Base-by-base conservation (phyloP, 1,139 yeast species). In the Tardiomyces blankii region DNA sequence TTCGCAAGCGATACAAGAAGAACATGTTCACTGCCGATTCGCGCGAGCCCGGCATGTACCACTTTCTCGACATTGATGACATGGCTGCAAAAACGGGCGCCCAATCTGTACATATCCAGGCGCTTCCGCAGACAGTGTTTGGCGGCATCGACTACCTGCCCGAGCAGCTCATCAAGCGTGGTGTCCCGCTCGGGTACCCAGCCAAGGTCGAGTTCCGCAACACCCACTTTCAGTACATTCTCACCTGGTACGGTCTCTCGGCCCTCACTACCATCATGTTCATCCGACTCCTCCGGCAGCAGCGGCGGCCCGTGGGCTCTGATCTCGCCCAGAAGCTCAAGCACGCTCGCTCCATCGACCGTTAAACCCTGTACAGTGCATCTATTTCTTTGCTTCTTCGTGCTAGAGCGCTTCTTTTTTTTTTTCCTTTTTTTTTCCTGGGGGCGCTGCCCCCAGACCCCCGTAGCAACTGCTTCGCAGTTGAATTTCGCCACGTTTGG, bases 201-300 rank as follows among this genome's bases (percentile, higher is more conserved):
- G 93, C 96, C 13, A 78, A 78, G 57, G 78, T 91, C 28, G 88
- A 81, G 51, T 74, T 87, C 59, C 77, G 83, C 53, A 93, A 91
- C 63, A 88, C 89, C 59, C 99, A 91, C 62, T 68, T 89, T 64
- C 96, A 91, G 64, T 91, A 91, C 62, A 69, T 91, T 57, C 77
- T 87, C 19, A 91, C 99, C 0, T 91, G 99, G 99, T 91, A 86
- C 62, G 95, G 95, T 0, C 74, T 88, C 40, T 79, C 88, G 1
- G 57, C 82, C 39, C 75, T 84, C 38, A 82, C 95, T 42, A 59
- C 88, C 0, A 77, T 80, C 32, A 73, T 85, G 61, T 70, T 89
- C 21, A 63, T 77, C 45, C 64, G 74, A 32, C 78, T 85, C 11
- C 60, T 82, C 45, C 51, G 52, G 39, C 61, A 57, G 9, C 35